A percentile compares a stretch with the other conserved stretches of the same genome.
Conservation (phyloP, 2,329 filamentous ascomycete genomes). For the Epichloe scottii region DNA sequence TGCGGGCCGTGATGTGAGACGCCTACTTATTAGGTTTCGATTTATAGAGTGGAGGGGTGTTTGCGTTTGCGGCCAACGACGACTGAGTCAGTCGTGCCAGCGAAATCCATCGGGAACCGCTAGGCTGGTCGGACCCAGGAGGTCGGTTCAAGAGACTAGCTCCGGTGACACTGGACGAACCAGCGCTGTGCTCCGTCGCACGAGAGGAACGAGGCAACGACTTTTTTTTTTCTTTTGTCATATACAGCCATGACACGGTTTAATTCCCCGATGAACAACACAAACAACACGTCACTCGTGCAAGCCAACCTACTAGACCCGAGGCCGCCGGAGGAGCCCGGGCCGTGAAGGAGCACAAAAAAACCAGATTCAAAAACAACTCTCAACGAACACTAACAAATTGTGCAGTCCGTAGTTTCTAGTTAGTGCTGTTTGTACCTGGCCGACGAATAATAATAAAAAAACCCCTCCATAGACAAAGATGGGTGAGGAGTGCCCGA, state of each 20-base stretch:
- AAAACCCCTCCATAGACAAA: background rate
- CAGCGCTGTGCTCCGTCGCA: background rate
- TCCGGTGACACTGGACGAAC: background rate
- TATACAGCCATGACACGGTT: too few relatives aligned
- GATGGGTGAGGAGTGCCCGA: background rate
- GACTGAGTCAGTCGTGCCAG: background rate
- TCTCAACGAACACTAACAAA: too few relatives aligned
- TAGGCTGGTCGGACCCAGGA: background rate
- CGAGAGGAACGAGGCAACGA: background rate
- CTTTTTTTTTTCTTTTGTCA: background rate
- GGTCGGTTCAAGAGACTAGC: slow-evolving; percentile 1
- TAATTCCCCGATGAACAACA: too few relatives aligned
- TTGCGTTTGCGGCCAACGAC: background rate
- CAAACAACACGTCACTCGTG: too few relatives aligned
- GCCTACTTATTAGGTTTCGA: background rate
- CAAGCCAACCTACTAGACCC: too few relatives aligned
- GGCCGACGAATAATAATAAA: background rate
- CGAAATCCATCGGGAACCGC: background rate
- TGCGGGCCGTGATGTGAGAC: too few relatives aligned
- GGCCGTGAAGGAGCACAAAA: too few relatives aligned
- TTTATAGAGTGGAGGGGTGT: background rate
- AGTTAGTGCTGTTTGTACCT: background rate
- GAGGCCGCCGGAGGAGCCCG: too few relatives aligned
- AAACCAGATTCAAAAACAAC: too few relatives aligned
- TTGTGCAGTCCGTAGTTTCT: too few relatives aligned